These are phyloP conservation scores for Incumbomyces lentus DNA, from an alignment of 2,329 filamentous ascomycete genomes.

Conservation along the genomic window DNA sequence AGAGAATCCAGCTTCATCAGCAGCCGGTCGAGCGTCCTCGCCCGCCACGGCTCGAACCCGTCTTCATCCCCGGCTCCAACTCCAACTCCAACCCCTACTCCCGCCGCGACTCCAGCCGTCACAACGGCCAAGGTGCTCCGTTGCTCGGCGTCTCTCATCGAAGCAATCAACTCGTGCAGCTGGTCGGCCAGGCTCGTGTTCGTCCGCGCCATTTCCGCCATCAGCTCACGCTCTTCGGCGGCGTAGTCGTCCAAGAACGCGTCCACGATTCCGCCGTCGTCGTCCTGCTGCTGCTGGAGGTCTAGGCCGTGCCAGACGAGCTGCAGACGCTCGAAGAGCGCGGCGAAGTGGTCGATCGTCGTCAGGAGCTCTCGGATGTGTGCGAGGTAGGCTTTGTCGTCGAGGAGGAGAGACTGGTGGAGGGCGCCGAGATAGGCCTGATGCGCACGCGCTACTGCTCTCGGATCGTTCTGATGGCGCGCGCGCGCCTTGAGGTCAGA, in stretches of 20 bases:
- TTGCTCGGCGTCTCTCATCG: conserved; percentile 14
- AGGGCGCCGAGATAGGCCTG: conserved; percentile 63
- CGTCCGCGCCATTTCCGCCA: conserved; percentile 52
- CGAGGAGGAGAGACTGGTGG: conserved; percentile 34
- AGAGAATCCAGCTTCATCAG: conserved; percentile 77
- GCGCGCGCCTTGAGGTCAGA: neutral
- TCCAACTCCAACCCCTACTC: conserved; percentile 16
- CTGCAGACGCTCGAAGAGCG: conserved; percentile 65
- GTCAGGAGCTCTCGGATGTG: conserved; percentile 30
- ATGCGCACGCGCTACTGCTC: conserved; percentile 72
- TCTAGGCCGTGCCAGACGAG: conserved; percentile 68
- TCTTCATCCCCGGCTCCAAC: conserved; percentile 25
- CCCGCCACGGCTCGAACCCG: conserved; percentile 56
- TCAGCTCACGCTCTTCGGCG: conserved; percentile 61
- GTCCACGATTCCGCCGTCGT: conserved; percentile 74
- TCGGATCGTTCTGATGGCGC: conserved; percentile 59
- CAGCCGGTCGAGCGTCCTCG: conserved; percentile 71
- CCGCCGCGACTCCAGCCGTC: no score
- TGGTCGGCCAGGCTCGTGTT: conserved; percentile 52
- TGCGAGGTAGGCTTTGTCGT: conserved; percentile 30
- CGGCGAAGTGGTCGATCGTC: conserved; percentile 69
- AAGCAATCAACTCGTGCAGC: conserved; percentile 41
- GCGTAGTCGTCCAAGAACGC: conserved; percentile 56
- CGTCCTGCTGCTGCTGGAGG: conserved; percentile 63
- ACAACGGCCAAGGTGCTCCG: no score